Conservation (phyloP, 2,329 filamentous ascomycete genomes). For the Sphaerulina musiva region DNA sequence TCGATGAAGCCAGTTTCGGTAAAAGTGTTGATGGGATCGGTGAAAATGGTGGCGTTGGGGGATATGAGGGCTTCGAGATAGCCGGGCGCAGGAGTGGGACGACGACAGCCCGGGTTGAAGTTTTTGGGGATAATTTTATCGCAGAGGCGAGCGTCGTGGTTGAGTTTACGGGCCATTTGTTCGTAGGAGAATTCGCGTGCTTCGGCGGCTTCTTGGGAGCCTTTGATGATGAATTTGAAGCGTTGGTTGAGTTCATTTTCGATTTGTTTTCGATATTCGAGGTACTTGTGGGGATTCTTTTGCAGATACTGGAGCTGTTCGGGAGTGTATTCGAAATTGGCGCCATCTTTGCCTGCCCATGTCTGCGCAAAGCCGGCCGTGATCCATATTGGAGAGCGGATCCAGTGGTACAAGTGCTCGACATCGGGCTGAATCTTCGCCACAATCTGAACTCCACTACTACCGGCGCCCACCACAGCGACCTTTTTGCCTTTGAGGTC, state of each 20-base stretch:
- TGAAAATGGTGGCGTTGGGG: slow-evolving; percentile 33
- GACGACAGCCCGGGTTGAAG: slow-evolving; percentile 39
- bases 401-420: slow-evolving; percentile 37
- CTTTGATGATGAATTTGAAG: slow-evolving; percentile 50
- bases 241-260: slow-evolving; percentile 48
- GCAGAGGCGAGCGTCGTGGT: slow-evolving; percentile 35
- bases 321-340: slow-evolving; percentile 44
- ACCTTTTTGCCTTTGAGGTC: slow-evolving; percentile 36
- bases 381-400: slow-evolving; percentile 44
- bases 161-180: slow-evolving; percentile 39
- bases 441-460: slow-evolving; percentile 41
- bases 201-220: slow-evolving; percentile 40
- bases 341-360: slow-evolving; percentile 43
- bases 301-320: slow-evolving; percentile 38
- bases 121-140: slow-evolving; percentile 44
- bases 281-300: slow-evolving; percentile 40
- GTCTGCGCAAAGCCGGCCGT: slow-evolving; percentile 44
- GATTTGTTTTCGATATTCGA: slow-evolving; percentile 44
- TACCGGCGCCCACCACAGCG: slow-evolving; percentile 40
- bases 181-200: slow-evolving; percentile 37
- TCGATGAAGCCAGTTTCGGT: slow-evolving; percentile 32
- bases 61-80: slow-evolving; percentile 39
- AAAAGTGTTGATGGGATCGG: slow-evolving; percentile 29
- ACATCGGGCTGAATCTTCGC: slow-evolving; percentile 38
- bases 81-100: slow-evolving; percentile 39